These are phyloP conservation scores for Osmozyma mogii DNA, from an alignment of 805 yeast species.

Conservation along the genomic window DNA sequence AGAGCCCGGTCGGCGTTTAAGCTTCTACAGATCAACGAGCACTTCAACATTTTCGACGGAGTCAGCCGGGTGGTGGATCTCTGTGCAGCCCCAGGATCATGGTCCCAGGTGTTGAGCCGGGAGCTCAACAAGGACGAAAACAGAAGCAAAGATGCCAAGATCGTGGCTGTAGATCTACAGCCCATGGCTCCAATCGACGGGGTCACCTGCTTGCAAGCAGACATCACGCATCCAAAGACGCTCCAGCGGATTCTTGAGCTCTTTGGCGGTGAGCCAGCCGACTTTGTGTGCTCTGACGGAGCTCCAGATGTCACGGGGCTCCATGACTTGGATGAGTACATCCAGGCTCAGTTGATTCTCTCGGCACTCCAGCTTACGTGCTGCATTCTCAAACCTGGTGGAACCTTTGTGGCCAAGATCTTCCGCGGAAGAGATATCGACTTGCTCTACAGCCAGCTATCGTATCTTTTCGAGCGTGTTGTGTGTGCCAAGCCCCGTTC, in stretches of 20 bases:
- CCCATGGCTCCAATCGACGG: conserved; percentile 96
- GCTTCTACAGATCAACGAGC: conserved; percentile 81
- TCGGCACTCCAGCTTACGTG: conserved; percentile 91
- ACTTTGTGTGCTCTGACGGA: conserved; percentile 93
- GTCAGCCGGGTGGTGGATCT: conserved; percentile 85
- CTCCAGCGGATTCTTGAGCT: conserved; percentile 63
- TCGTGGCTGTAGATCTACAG: conserved; percentile 92
- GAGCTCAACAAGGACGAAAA: conserved; percentile 35
- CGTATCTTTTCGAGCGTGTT: conserved; percentile 76
- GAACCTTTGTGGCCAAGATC: conserved; percentile 91
- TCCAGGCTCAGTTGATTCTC: conserved; percentile 88
- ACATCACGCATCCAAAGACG: conserved; percentile 93
- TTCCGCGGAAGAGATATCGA: conserved; percentile 96
- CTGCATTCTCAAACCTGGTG: conserved; percentile 81
- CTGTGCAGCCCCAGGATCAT: conserved; percentile 88
- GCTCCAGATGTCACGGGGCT: conserved; percentile 98
- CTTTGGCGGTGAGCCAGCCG: conserved; percentile 91
- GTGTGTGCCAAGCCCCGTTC: conserved; percentile 95
- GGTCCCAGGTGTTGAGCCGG: conserved; percentile 91
- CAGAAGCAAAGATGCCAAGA: conserved; percentile 44
- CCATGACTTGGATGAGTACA: conserved; percentile 93
- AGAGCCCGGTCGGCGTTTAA: conserved; percentile 96
- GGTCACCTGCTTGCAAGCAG: conserved; percentile 89
- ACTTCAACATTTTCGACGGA: conserved; percentile 71
- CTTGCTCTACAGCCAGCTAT: conserved; percentile 83